A percentile compares a stretch with the other conserved stretches of the same genome.
These are phyloP conservation scores for Boletellus sp. DNA, from an alignment of 768 basidiomycete genomes.

Conservation along the genomic window DNA sequence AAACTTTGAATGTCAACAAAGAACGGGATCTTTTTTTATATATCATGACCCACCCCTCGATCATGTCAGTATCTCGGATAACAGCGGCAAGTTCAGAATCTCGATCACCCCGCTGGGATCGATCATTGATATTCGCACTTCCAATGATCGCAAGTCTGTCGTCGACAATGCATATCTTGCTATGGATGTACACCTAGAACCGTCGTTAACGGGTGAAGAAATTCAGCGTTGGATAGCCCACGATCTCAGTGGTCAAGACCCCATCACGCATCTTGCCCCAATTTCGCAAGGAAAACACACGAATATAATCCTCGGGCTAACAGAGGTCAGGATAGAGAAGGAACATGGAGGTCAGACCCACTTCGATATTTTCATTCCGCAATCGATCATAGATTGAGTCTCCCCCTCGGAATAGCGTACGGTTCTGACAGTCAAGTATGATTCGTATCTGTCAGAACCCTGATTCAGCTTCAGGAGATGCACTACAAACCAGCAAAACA, in stretches of 20 bases:
- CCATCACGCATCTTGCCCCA: slow-evolving; percentile 91
- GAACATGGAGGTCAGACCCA: slow-evolving; percentile 28
- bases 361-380: slow-evolving; percentile 84
- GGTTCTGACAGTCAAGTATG: slow-evolving; percentile 93
- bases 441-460: slow-evolving; percentile 66
- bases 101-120: slow-evolving; percentile 91
- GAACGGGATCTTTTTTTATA: not conserved
- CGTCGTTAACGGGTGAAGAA: slow-evolving; percentile 8
- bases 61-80: slow-evolving; percentile 95
- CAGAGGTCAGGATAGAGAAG: not conserved
- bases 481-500: slow-evolving; percentile 24
- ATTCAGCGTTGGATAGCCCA: slow-evolving; percentile 24
- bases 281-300: slow-evolving; percentile 84
- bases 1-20: not conserved
- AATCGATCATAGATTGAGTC: slow-evolving; percentile 88
- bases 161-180: slow-evolving; percentile 73
- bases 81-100: slow-evolving; percentile 94
- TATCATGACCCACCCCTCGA: slow-evolving; percentile 66
- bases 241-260: slow-evolving; percentile 84
- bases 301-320: slow-evolving; percentile 92
- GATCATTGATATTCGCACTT: slow-evolving; percentile 97
- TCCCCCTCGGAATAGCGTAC: slow-evolving; percentile 83
- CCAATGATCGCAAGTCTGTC: slow-evolving; percentile 93
- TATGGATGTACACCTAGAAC: slow-evolving; percentile 81
- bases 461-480: not conserved